Conservation (phyloP, 2,329 filamentous ascomycete genomes). For the Aureobasidium sp. region DNA sequence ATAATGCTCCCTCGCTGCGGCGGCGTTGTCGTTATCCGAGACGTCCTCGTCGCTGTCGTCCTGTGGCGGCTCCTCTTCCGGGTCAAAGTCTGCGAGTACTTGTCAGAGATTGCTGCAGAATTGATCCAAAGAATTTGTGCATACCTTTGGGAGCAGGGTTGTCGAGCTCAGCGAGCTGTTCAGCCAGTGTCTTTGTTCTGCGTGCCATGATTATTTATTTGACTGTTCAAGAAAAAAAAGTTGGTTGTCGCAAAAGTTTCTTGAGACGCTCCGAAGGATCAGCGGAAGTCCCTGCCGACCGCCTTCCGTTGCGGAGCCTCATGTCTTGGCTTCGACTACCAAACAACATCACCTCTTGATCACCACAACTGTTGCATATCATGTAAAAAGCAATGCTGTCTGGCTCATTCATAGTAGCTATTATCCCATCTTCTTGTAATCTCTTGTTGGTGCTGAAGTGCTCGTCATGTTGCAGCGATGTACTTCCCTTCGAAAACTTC, state of each 20-base stretch:
- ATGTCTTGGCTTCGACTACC: background rate
- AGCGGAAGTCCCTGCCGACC: slow-evolving; percentile 10
- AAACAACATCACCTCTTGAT: background rate
- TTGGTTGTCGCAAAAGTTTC: slow-evolving; percentile 16
- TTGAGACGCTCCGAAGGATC: background rate
- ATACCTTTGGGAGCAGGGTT: slow-evolving; percentile 26
- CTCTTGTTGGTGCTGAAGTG: background rate
- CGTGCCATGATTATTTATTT: slow-evolving; percentile 15
- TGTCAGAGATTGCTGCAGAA: background rate
- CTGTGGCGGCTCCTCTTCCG: slow-evolving; percentile 59
- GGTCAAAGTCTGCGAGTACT: slow-evolving; percentile 63
- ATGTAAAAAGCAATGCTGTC: background rate
- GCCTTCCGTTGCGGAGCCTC: slow-evolving; percentile 1
- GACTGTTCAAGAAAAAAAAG: slow-evolving; percentile 3
- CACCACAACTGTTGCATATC: background rate
- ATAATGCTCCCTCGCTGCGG: slow-evolving; percentile 77
- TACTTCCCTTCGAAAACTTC: background rate
- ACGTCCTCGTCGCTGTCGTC: slow-evolving; percentile 50
- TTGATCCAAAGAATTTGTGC: background rate
- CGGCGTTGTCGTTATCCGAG: slow-evolving; percentile 37
- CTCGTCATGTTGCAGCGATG: background rate
- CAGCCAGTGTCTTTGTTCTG: slow-evolving; percentile 16
- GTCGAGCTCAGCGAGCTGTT: slow-evolving; percentile 25
- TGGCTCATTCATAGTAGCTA: background rate
- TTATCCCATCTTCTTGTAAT: background rate